Conservation (phyloP, 1,284 basidiomycete genomes). For the Athelia psychrophila region DNA sequence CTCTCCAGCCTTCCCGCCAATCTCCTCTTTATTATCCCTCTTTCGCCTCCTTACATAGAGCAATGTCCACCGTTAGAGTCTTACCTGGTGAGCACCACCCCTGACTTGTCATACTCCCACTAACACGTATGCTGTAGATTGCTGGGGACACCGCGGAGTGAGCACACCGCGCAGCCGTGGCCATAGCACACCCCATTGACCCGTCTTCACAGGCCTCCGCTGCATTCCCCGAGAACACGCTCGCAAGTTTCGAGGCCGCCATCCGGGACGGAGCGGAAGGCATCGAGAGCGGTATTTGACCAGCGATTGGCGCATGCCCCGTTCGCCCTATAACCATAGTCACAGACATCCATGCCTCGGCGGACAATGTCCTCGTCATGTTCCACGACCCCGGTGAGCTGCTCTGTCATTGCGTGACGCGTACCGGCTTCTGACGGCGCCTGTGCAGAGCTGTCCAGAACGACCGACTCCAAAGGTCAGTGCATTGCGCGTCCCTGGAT, state of each 20-base stretch:
- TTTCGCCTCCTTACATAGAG: slow-evolving; percentile 13
- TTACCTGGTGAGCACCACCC: slow-evolving; percentile 6
- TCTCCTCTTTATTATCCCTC: slow-evolving; percentile 31
- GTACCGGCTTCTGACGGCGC: slow-evolving; percentile 17
- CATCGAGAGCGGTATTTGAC: slow-evolving; percentile 86
- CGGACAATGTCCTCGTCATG: slow-evolving; percentile 90
- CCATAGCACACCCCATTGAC: slow-evolving; percentile 12
- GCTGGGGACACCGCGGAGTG: slow-evolving; percentile 95
- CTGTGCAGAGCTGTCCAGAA: slow-evolving; percentile 57
- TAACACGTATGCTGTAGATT: slow-evolving; percentile 43
- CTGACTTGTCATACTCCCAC: background rate
- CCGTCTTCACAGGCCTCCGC: slow-evolving; percentile 67
- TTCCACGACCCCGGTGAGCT: slow-evolving; percentile 88
- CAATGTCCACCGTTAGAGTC: background rate
- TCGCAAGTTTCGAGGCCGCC: slow-evolving; percentile 90
- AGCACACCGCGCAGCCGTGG: slow-evolving; percentile 24
- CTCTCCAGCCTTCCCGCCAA: slow-evolving; percentile 24
- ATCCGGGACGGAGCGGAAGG: slow-evolving; percentile 93
- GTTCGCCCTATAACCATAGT: slow-evolving; percentile 46
- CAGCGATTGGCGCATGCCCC: slow-evolving; percentile 28
- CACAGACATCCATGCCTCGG: slow-evolving; percentile 94
- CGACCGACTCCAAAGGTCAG: slow-evolving; percentile 64
- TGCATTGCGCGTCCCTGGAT: slow-evolving; percentile 11
- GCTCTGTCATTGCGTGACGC: slow-evolving; percentile 18
- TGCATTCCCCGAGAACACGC: slow-evolving; percentile 88